Evolutionary conservation across 2,329 filamentous ascomycete species (phyloP).

Genomic region (Ophiognomonia clavigignenti-juglandacearum): DNA sequence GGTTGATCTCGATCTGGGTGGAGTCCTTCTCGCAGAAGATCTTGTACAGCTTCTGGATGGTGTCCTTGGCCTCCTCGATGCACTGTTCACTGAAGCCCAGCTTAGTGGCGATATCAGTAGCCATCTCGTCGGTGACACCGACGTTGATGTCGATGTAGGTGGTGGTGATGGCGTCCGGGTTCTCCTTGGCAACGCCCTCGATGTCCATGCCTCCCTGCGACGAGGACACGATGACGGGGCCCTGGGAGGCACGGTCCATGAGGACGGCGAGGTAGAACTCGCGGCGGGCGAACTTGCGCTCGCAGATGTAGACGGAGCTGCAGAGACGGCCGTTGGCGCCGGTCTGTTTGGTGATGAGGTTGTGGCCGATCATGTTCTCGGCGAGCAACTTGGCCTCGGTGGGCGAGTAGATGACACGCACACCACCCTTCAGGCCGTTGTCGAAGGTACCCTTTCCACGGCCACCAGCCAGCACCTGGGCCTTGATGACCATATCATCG

Average conservation of each 20-base stretch:
- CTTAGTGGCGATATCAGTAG: constrained; percentile 80
- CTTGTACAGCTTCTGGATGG: constrained; percentile 98
- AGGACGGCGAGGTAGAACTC: constrained; percentile 99
- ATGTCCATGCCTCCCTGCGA: constrained; percentile 99
- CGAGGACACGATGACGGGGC: constrained; percentile 93
- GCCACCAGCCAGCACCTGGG: constrained; percentile 94
- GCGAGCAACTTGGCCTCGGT: constrained; percentile 96
- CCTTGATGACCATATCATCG: constrained; percentile 99
- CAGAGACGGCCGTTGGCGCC: constrained; percentile 89
- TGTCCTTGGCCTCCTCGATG: constrained; percentile 89
- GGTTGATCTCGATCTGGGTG: constrained; percentile 99
- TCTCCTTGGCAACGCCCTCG: constrained; percentile 96
- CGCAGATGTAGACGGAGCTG: constrained; percentile 97
- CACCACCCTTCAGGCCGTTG: constrained; percentile 98
- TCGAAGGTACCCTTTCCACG: constrained; percentile 97
- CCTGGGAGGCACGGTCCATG: constrained; percentile 91
- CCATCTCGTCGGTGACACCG: constrained; percentile 94
- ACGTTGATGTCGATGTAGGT: constrained; percentile 90
- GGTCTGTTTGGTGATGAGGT: constrained; percentile 99
- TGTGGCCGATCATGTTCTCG: constrained; percentile 99
- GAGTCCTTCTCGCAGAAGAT: constrained; percentile 98
- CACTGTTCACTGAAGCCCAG: constrained; percentile 98
- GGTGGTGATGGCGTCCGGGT: constrained; percentile 90
- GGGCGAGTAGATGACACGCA: constrained; percentile 97
- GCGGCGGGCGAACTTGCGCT: constrained; percentile 98